phyloP scores from a whole-genome alignment of 2,329 filamentous ascomycete species.

The Sclerotinia glacialis region DNA sequence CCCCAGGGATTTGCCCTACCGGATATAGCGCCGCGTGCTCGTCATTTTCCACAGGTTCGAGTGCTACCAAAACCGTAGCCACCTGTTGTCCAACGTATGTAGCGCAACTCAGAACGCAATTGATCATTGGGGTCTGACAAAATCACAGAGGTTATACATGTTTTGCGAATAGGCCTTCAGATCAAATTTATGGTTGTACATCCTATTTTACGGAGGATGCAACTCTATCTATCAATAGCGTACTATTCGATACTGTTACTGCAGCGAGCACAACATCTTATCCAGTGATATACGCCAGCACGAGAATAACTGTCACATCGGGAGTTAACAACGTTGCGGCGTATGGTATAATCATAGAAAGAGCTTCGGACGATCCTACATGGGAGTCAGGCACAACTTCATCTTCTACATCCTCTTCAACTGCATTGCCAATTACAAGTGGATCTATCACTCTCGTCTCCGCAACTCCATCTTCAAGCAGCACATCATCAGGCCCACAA shows the following conservation, averaged over 20 bases:
- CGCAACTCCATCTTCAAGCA: background rate
- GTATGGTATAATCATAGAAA: slow-evolving; percentile 17
- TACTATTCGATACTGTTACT: slow-evolving; percentile 6
- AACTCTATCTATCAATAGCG: slow-evolving; percentile 1
- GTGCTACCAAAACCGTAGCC: slow-evolving; percentile 6
- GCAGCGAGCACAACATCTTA: slow-evolving; percentile 1
- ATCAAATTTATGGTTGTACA: slow-evolving; percentile 16
- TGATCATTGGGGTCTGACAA: background rate
- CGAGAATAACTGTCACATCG: slow-evolving; percentile 1
- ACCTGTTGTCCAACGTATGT: slow-evolving; percentile 19
- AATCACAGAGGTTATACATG: slow-evolving; percentile 10
- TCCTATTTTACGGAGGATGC: slow-evolving; percentile 1
- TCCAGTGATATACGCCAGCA: background rate
- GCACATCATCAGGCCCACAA: background rate
- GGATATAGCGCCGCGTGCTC: slow-evolving; percentile 16
- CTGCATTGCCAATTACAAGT: background rate
- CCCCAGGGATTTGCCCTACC: slow-evolving; percentile 8
- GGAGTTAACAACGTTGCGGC: background rate
- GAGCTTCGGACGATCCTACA: slow-evolving; percentile 5
- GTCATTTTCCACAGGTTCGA: background rate
- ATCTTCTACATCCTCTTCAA: background rate
- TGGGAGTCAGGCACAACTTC: slow-evolving; percentile 7
- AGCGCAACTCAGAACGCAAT: background rate
- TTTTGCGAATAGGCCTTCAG: background rate
- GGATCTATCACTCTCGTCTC: background rate